Evolutionary conservation across 2,329 filamentous ascomycete species (phyloP).

Genomic region (Neospermospora avenae): DNA sequence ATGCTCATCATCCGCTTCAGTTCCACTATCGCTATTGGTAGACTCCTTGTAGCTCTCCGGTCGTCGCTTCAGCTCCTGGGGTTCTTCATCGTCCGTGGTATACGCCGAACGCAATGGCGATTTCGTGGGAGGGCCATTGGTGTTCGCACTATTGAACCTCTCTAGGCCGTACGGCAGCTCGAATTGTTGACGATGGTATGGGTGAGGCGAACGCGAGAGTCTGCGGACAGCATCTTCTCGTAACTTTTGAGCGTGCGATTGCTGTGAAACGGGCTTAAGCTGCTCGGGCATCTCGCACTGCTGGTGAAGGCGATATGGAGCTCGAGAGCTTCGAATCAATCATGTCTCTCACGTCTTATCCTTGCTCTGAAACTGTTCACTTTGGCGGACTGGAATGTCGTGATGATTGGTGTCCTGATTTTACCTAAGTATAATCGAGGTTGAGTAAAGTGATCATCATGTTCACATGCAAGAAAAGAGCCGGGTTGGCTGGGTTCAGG

Average conservation of each 20-base stretch:
- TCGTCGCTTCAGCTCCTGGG: constrained; percentile 19
- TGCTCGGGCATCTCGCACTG: constrained; percentile 30
- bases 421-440: constrained; percentile 5
- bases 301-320: constrained; percentile 16
- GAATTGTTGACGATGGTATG: constrained; percentile 58
- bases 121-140: constrained; percentile 23
- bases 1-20: constrained; percentile 92
- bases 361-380: not conserved
- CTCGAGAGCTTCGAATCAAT: constrained; percentile 17
- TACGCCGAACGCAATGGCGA: constrained; percentile 30
- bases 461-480: constrained; percentile 23
- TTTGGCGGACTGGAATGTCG: not conserved
- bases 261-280: constrained; percentile 19
- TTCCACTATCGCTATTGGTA: constrained; percentile 81
- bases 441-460: constrained; percentile 18
- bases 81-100: constrained; percentile 35
- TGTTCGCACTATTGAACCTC: constrained; percentile 25
- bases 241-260: constrained; percentile 24
- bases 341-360: constrained; percentile 19
- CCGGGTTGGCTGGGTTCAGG: constrained; percentile 16
- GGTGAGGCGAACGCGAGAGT: constrained; percentile 58
- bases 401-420: not conserved
- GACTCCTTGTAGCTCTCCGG: constrained; percentile 32
- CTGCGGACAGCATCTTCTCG: constrained; percentile 26
- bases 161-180: constrained; percentile 53